phyloP scores from a whole-genome alignment of 202 grass and related monocot species.

The Carex arenaria region DNA sequence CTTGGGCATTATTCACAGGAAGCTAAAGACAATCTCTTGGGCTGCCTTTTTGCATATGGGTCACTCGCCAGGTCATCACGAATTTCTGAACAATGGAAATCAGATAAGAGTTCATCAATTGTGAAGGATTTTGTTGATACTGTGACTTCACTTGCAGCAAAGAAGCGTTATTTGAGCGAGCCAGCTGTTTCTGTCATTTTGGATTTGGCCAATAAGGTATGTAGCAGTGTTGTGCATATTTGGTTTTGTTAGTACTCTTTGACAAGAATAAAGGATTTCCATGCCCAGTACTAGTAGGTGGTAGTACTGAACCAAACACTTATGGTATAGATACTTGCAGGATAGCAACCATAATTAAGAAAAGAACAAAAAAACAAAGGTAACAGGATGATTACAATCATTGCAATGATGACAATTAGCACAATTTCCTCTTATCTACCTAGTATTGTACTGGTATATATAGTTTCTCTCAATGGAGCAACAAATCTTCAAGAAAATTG shows the following conservation, averaged over 20 bases:
- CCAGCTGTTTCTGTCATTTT: slow-evolving; percentile 73
- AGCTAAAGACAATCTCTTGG: slow-evolving; percentile 90
- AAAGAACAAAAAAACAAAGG: not conserved
- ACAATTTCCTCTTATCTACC: not conserved
- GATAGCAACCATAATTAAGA: not conserved
- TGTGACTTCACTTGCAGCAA: slow-evolving; percentile 54
- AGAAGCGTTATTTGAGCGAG: slow-evolving; percentile 83
- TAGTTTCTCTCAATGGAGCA: not conserved
- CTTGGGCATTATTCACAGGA: slow-evolving; percentile 35
- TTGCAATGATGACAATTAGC: not conserved
- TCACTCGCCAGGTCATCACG: slow-evolving; percentile 76
- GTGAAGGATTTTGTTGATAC: slow-evolving; percentile 67
- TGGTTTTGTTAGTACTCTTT: not conserved
- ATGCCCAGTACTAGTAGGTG: not conserved
- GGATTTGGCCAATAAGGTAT: slow-evolving; percentile 71
- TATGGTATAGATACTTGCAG: not conserved
- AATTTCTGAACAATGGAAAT: slow-evolving; percentile 49
- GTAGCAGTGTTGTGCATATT: not conserved
- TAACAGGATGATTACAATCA: not conserved
- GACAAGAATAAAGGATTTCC: not conserved
- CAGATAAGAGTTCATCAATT: slow-evolving; percentile 43
- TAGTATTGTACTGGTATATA: not conserved
- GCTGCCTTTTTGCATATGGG: slow-evolving; percentile 78
- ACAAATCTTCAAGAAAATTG: not conserved
- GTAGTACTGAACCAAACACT: not conserved